Evolutionary conservation across 2,329 filamentous ascomycete genomes (phyloP).

Genomic region (Phialophora tarda): DNA sequence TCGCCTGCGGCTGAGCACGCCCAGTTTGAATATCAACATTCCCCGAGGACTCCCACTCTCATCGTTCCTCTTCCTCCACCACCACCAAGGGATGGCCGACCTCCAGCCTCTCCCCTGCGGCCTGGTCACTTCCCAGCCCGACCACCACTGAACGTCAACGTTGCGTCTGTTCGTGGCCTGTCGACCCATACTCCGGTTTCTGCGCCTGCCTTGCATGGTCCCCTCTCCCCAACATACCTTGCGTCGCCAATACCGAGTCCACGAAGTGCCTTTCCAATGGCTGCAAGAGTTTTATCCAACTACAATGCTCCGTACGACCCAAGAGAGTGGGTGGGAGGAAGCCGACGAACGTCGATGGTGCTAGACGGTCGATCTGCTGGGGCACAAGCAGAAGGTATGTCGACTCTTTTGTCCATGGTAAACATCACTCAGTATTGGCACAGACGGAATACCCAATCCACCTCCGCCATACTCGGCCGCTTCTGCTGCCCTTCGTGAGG

Average conservation of each 20-base stretch:
- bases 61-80: constrained; percentile 39
- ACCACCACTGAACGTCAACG: constrained; percentile 50
- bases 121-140: constrained; percentile 52
- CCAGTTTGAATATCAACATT: constrained; percentile 24
- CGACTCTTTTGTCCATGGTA: background rate
- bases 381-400: constrained; percentile 31
- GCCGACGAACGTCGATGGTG: constrained; percentile 31
- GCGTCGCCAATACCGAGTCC: constrained; percentile 48
- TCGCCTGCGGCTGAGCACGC: constrained; percentile 24
- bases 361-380: constrained; percentile 15
- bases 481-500: constrained; percentile 14
- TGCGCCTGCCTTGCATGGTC: constrained; percentile 52
- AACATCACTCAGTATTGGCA: constrained; percentile 27
- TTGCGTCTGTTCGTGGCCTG: constrained; percentile 43
- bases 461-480: constrained; percentile 39
- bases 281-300: constrained; percentile 46
- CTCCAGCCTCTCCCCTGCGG: constrained; percentile 45
- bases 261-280: constrained; percentile 50
- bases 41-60: constrained; percentile 28
- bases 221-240: constrained; percentile 47
- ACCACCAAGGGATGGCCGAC: constrained; percentile 43
- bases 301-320: constrained; percentile 57
- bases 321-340: constrained; percentile 55
- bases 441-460: constrained; percentile 34
- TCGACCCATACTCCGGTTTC: constrained; percentile 48